Evolutionary conservation across 2,329 filamentous ascomycete species (phyloP).

Genomic region (Fusarium sp.): DNA sequence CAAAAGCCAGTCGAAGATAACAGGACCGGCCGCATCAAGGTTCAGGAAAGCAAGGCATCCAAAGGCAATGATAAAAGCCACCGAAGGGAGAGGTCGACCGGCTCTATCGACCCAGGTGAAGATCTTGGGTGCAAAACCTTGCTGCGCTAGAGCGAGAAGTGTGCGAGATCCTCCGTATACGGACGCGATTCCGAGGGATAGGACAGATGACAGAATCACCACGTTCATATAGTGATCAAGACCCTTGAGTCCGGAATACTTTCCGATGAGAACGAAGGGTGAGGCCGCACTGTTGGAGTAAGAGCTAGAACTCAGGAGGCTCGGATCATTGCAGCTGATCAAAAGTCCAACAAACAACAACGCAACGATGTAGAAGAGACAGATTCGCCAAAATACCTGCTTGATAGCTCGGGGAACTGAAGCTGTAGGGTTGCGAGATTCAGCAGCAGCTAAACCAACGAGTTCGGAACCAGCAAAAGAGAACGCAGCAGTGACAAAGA

Average conservation of each 20-base stretch:
- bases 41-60: conserved; percentile 64
- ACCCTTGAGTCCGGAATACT: conserved; percentile 62
- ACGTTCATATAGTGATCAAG: conserved; percentile 67
- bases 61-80: conserved; percentile 59
- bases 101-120: conserved; percentile 67
- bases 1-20: conserved; percentile 73
- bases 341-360: conserved; percentile 62
- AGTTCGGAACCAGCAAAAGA: conserved; percentile 77
- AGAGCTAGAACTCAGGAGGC: conserved; percentile 54
- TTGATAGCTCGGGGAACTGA: conserved; percentile 84
- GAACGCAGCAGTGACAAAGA: conserved; percentile 78
- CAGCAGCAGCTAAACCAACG: conserved; percentile 77
- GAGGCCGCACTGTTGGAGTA: conserved; percentile 50
- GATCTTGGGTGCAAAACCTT: conserved; percentile 66
- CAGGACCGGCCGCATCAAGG: conserved; percentile 59
- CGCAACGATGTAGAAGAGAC: conserved; percentile 63
- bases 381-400: conserved; percentile 72
- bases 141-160: conserved; percentile 65
- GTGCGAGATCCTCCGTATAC: conserved; percentile 69
- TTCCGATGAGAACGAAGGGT: conserved; percentile 64
- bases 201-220: conserved; percentile 65
- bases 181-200: conserved; percentile 66
- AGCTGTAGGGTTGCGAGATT: conserved; percentile 74
- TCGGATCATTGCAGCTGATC: conserved; percentile 57
- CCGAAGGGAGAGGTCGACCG: conserved; percentile 63